These are phyloP conservation scores for Salix viminalis DNA, from an alignment of 345 rosid genomes.

Conservation along the genomic window DNA sequence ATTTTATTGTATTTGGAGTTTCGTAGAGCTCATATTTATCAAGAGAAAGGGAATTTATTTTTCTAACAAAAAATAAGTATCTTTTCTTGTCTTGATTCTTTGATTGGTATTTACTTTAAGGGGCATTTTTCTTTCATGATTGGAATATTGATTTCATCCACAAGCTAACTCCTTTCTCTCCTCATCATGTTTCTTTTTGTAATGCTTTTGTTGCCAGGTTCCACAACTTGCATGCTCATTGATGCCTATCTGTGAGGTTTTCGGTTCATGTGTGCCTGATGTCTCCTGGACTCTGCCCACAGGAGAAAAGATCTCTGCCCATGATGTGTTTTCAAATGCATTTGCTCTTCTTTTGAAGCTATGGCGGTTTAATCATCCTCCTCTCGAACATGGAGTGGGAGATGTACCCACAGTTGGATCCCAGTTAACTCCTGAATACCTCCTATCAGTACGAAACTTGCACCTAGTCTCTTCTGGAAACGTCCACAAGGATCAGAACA, in stretches of 20 bases:
- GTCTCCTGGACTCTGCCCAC: constrained; percentile 65
- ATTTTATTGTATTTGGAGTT: neutral
- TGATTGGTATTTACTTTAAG: neutral
- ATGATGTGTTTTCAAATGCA: constrained; percentile 83
- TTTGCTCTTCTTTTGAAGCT: constrained; percentile 76
- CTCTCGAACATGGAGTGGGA: constrained; percentile 64
- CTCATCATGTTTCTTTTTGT: neutral
- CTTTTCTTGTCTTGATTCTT: neutral
- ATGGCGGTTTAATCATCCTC: constrained; percentile 87
- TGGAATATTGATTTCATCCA: neutral
- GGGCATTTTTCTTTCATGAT: neutral
- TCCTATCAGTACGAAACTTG: constrained; percentile 74
- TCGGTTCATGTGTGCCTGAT: constrained; percentile 69
- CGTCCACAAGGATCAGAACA: constrained; percentile 14
- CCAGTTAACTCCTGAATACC: constrained; percentile 75
- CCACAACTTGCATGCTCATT: constrained; percentile 82
- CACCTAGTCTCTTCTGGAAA: constrained; percentile 58
- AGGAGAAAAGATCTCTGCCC: constrained; percentile 69
- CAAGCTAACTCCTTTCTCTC: neutral
- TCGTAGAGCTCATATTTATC: neutral
- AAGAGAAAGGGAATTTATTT: neutral
- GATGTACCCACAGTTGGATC: constrained; percentile 69
- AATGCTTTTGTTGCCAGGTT: constrained; percentile 43
- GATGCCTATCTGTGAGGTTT: constrained; percentile 93
- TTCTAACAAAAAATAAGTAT: neutral